Conservation (phyloP, 176 grass and related monocot genomes). For the Otatea glauca region DNA sequence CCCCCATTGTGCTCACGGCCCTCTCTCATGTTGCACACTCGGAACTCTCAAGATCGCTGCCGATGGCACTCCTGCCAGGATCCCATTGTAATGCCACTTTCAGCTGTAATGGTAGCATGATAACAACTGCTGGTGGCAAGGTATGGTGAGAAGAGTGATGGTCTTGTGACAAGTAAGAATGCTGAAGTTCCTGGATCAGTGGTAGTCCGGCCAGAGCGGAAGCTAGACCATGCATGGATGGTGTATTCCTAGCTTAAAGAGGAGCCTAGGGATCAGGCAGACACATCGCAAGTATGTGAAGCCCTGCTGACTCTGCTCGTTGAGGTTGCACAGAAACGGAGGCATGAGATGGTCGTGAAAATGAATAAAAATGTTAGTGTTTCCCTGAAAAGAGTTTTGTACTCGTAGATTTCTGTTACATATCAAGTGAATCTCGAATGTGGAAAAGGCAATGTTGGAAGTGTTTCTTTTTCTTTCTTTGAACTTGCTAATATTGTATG, state of each 20-base stretch:
- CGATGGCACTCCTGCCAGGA: conserved; percentile 57
- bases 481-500: not conserved
- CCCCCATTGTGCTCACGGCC: conserved; percentile 66
- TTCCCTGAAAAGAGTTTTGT: conserved; percentile 27
- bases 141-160: conserved; percentile 91
- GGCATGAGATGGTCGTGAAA: conserved; percentile 74
- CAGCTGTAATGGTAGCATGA: conserved; percentile 85
- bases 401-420: not conserved
- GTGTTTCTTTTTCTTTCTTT: not conserved
- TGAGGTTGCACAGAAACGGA: conserved; percentile 74
- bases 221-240: conserved; percentile 95
- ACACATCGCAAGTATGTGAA: conserved; percentile 86
- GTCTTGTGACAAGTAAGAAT: conserved; percentile 77
- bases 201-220: conserved; percentile 62
- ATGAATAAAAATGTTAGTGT: conserved; percentile 61
- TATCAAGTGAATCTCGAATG: conserved; percentile 7
- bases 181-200: conserved; percentile 82
- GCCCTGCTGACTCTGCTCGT: conserved; percentile 82
- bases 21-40: conserved; percentile 84
- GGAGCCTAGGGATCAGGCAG: conserved; percentile 57
- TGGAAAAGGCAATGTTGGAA: not conserved
- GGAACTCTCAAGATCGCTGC: conserved; percentile 68
- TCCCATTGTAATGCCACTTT: conserved; percentile 82
- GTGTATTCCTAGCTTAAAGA: conserved; percentile 81
- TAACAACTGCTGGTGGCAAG: conserved; percentile 73